Conservation (phyloP, 2,329 filamentous ascomycete genomes). For the Sclerotiophoma versabilis region DNA sequence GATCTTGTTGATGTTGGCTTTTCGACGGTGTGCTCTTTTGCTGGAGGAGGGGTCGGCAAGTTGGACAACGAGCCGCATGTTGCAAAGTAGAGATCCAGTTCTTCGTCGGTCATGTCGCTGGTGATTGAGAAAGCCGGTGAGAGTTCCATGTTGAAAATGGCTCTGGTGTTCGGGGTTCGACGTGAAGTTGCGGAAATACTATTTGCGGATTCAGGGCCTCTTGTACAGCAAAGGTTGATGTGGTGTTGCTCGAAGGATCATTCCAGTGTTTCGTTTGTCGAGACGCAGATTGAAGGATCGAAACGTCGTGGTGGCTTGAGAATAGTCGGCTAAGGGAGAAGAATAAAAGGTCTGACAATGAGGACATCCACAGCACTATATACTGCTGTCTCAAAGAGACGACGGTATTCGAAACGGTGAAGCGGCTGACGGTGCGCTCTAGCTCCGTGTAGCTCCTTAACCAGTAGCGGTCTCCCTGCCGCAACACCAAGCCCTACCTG, state of each 20-base stretch:
- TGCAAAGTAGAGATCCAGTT: constrained; percentile 50
- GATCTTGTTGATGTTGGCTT: constrained; percentile 12
- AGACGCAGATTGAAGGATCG: constrained; percentile 10
- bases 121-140: constrained; percentile 36
- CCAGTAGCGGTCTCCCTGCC: constrained; percentile 32
- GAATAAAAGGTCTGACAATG: constrained; percentile 20
- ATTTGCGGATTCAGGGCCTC: constrained; percentile 6
- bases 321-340: constrained; percentile 25
- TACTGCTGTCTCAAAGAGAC: constrained; percentile 26
- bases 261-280: constrained; percentile 18
- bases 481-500: constrained; percentile 25
- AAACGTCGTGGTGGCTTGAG: constrained; percentile 11
- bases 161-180: not conserved
- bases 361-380: constrained; percentile 32
- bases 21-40: constrained; percentile 32
- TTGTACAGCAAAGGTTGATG: constrained; percentile 16
- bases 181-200: not conserved
- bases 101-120: constrained; percentile 48
- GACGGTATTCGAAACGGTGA: constrained; percentile 34
- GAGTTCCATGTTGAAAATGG: constrained; percentile 31
- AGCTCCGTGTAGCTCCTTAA: constrained; percentile 24
- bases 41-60: constrained; percentile 51
- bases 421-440: constrained; percentile 34
- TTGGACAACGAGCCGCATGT: constrained; percentile 49
- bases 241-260: constrained; percentile 23